phyloP scores from a whole-genome alignment of 805 yeast genomes.

The Sugiyamaella floridensis region DNA sequence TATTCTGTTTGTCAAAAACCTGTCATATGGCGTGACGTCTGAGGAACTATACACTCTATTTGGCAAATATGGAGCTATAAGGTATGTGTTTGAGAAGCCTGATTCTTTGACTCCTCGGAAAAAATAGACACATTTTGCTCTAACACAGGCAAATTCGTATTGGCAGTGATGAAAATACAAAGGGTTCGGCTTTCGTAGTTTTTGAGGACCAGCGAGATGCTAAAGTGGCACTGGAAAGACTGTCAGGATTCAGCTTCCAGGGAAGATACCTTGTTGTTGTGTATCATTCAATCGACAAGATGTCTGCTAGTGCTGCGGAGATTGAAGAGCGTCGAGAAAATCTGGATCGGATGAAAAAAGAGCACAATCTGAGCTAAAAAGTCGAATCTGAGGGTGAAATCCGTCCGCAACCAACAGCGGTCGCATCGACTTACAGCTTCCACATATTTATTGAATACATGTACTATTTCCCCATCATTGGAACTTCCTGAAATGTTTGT shows the following conservation, averaged over 20 bases:
- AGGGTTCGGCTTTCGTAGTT: conserved; percentile 50
- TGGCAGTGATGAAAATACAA: conserved; percentile 35
- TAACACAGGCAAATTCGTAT: conserved; percentile 40
- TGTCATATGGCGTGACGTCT: conserved; percentile 45
- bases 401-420: too few species aligned
- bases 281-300: conserved; percentile 40
- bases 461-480: too few species aligned
- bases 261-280: conserved; percentile 52
- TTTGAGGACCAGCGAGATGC: conserved; percentile 46
- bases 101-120: conserved; percentile 1
- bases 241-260: conserved; percentile 54
- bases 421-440: too few species aligned
- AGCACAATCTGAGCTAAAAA: conserved; percentile 19
- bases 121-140: background rate
- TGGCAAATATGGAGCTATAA: conserved; percentile 49
- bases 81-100: conserved; percentile 9
- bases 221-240: conserved; percentile 43
- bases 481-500: background rate
- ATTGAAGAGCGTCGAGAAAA: conserved; percentile 25
- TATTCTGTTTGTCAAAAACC: conserved; percentile 48
- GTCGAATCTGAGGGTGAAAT: too few species aligned
- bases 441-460: too few species aligned
- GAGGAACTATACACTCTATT: conserved; percentile 46
- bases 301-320: conserved; percentile 26
- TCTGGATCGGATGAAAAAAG: conserved; percentile 26